A percentile compares a stretch with the other conserved stretches of the same genome.
Evolutionary conservation across 192 early-diverging fungal species (phyloP).

Genomic region (Backusella circina): DNA sequence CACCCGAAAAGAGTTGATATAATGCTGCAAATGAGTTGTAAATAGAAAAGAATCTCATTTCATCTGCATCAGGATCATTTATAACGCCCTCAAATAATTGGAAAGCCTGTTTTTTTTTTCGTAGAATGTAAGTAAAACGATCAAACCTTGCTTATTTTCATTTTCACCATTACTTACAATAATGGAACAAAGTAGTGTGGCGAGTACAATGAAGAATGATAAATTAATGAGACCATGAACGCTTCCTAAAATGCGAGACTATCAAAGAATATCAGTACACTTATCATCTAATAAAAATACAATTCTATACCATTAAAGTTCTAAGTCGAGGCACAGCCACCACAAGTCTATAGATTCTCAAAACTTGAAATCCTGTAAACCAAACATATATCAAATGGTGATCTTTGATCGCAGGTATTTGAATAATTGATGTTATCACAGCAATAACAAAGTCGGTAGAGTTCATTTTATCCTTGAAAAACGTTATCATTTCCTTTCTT

Average conservation of each 20-base stretch:
- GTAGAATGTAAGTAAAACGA: background rate
- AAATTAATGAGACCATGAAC: slow-evolving; percentile 56
- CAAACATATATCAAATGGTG: slow-evolving; percentile 40
- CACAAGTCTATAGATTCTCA: slow-evolving; percentile 48
- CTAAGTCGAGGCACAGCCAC: slow-evolving; percentile 45
- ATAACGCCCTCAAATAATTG: slow-evolving; percentile 39
- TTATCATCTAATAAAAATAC: background rate
- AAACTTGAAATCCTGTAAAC: slow-evolving; percentile 50
- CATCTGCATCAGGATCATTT: slow-evolving; percentile 5
- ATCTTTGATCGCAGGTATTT: slow-evolving; percentile 43
- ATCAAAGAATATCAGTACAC: background rate
- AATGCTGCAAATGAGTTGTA: slow-evolving; percentile 52
- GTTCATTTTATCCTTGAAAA: slow-evolving; percentile 45
- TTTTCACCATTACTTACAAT: slow-evolving; percentile 37
- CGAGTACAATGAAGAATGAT: slow-evolving; percentile 51
- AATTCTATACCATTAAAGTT: slow-evolving; percentile 40
- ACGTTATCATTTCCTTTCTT: slow-evolving; percentile 27
- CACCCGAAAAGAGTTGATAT: slow-evolving; percentile 61
- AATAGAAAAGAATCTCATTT: slow-evolving; percentile 46
- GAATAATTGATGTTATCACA: slow-evolving; percentile 44
- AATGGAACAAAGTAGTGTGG: slow-evolving; percentile 45
- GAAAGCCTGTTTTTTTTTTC: slow-evolving; percentile 32
- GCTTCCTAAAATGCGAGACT: slow-evolving; percentile 53
- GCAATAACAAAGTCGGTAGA: slow-evolving; percentile 44
- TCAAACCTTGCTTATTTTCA: background rate